phyloP scores from a whole-genome alignment of 169 alveolate species.

The Cryptosporidium ubiquitum region DNA sequence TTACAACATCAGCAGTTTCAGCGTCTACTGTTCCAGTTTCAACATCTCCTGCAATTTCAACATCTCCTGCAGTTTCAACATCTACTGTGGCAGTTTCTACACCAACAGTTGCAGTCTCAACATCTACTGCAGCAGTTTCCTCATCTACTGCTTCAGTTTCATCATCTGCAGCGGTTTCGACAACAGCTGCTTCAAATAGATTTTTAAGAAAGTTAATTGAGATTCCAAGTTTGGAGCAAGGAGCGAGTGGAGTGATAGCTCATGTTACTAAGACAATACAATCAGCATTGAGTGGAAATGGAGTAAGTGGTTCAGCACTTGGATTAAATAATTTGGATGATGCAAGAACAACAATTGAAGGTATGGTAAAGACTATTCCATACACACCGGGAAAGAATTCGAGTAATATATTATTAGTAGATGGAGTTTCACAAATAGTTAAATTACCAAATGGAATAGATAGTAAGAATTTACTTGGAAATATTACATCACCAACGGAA shows the following conservation, averaged over 20 bases:
- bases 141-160: neutral
- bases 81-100: no score
- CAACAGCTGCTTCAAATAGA: neutral
- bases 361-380: conserved; percentile 66
- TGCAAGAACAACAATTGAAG: conserved; percentile 64
- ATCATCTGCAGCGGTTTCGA: neutral
- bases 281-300: neutral
- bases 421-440: conserved; percentile 30
- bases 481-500: neutral
- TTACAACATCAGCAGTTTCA: no score
- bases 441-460: conserved; percentile 28
- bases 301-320: neutral
- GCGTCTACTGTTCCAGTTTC: no score
- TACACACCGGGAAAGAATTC: conserved; percentile 39
- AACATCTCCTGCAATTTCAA: no score
- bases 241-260: conserved; percentile 11
- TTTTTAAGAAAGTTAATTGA: neutral
- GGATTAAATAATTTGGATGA: conserved; percentile 52
- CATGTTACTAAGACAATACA: conserved; percentile 22
- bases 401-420: neutral
- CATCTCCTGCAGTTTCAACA: no score
- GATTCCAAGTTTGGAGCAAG: conserved; percentile 1
- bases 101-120: no score
- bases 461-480: conserved; percentile 7
- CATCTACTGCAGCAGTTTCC: no score